Evolutionary conservation across 805 yeast species (phyloP).

Genomic region (Zygoascus biomembranicola): DNA sequence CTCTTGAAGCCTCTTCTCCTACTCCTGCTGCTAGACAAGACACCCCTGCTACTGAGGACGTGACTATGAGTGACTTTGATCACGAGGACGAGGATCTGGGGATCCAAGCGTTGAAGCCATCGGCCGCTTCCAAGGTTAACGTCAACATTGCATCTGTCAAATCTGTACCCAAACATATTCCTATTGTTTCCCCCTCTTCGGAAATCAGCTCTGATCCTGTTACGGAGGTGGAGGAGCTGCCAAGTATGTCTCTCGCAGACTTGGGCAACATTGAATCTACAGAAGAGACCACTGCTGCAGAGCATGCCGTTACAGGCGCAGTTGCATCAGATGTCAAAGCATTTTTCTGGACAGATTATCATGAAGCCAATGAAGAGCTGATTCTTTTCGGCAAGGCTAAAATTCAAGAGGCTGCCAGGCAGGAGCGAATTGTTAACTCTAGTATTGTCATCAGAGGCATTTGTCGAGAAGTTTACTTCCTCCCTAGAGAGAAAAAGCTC

Average conservation of each 20-base stretch:
- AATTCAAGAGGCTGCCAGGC: slow-evolving; percentile 40
- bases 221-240: background rate
- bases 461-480: slow-evolving; percentile 62
- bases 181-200: background rate
- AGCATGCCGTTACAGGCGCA: slow-evolving; percentile 31
- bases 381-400: slow-evolving; percentile 74
- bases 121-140: background rate
- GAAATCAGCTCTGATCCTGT: background rate
- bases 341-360: slow-evolving; percentile 86
- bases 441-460: slow-evolving; percentile 68
- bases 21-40: background rate
- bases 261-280: background rate
- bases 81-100: slow-evolving; percentile 26
- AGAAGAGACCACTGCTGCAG: slow-evolving; percentile 21
- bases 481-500: slow-evolving; percentile 47
- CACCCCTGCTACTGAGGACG: background rate
- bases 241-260: background rate
- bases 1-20: background rate
- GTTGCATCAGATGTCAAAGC: background rate
- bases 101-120: background rate
- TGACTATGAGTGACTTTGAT: background rate
- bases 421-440: slow-evolving; percentile 45
- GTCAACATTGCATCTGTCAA: slow-evolving; percentile 1
- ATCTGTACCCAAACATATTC: background rate
- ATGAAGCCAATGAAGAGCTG: slow-evolving; percentile 63